Evolutionary conservation across 2,329 filamentous ascomycete species (phyloP).

Genomic region (Arthrobotrys iridis): DNA sequence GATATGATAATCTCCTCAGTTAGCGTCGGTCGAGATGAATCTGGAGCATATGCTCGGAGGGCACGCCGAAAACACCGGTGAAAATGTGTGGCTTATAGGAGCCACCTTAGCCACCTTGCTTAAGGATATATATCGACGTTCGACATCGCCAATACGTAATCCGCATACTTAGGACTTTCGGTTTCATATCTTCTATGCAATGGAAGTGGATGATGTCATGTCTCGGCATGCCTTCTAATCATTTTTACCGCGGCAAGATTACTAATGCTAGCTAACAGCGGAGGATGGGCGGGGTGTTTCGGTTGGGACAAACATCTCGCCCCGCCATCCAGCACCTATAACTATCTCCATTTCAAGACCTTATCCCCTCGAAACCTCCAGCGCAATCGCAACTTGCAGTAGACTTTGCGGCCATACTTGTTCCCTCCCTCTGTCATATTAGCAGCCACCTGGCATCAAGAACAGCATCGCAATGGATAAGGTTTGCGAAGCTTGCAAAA

Average conservation of each 20-base stretch:
- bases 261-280: neutral
- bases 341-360: neutral
- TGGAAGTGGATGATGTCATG: neutral
- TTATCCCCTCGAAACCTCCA: neutral
- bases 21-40: too few species aligned
- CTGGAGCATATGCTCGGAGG: too few species aligned
- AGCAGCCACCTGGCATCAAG: neutral
- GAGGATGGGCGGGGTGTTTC: conserved; percentile 9
- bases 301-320: neutral
- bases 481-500: conserved; percentile 51
- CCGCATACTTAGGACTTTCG: too few species aligned
- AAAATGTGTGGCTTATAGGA: too few species aligned
- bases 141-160: too few species aligned
- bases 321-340: neutral
- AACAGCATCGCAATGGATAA: conserved; percentile 32
- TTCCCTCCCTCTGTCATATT: neutral
- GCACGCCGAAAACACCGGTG: too few species aligned
- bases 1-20: conserved; percentile 9
- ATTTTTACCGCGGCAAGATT: conserved; percentile 14
- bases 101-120: too few species aligned
- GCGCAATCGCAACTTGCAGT: neutral
- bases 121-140: too few species aligned
- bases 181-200: too few species aligned
- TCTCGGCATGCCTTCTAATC: too few species aligned
- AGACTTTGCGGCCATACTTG: neutral